Percentiles rank a stretch among this genome's conserved stretches.
phyloP scores from a whole-genome alignment of 1,284 basidiomycete genomes.

The Rhodofomes roseus region DNA sequence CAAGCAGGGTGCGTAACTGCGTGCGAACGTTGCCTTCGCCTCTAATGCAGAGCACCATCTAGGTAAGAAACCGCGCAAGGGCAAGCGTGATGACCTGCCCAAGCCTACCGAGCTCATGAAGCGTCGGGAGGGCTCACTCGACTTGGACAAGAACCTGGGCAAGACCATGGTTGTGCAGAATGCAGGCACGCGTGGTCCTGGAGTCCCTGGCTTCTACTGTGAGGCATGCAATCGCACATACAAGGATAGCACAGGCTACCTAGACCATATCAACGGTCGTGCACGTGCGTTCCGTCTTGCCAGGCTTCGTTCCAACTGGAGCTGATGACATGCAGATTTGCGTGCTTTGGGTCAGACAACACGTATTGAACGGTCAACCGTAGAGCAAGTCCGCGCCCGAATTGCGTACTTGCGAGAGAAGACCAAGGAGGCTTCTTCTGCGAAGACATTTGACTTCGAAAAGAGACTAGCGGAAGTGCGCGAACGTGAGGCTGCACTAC shows the following conservation, averaged over 20 bases:
- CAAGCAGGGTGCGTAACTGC: slow-evolving; percentile 62
- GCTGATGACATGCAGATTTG: slow-evolving; percentile 57
- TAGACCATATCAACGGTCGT: slow-evolving; percentile 96
- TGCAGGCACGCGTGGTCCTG: slow-evolving; percentile 73
- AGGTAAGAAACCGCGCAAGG: slow-evolving; percentile 81
- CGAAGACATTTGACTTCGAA: slow-evolving; percentile 93
- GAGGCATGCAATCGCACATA: slow-evolving; percentile 88
- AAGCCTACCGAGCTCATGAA: slow-evolving; percentile 91
- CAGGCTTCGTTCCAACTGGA: not conserved
- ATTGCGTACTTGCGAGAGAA: slow-evolving; percentile 87
- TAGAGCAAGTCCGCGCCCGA: slow-evolving; percentile 87
- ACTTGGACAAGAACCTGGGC: slow-evolving; percentile 86
- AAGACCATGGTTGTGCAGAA: slow-evolving; percentile 92
- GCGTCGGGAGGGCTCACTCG: slow-evolving; percentile 75
- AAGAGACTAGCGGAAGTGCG: slow-evolving; percentile 82
- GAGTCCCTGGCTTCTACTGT: slow-evolving; percentile 90
- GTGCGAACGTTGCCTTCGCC: not conserved
- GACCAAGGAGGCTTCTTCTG: slow-evolving; percentile 74
- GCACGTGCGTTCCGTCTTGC: slow-evolving; percentile 62
- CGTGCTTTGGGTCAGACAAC: slow-evolving; percentile 93
- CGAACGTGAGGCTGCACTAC: slow-evolving; percentile 59
- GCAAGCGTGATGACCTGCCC: slow-evolving; percentile 64
- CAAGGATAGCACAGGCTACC: slow-evolving; percentile 90
- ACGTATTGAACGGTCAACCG: slow-evolving; percentile 83
- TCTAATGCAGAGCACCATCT: slow-evolving; percentile 3